Base-by-base conservation (phyloP, 257 asterid species). In the Leptodermis oblonga region DNA sequence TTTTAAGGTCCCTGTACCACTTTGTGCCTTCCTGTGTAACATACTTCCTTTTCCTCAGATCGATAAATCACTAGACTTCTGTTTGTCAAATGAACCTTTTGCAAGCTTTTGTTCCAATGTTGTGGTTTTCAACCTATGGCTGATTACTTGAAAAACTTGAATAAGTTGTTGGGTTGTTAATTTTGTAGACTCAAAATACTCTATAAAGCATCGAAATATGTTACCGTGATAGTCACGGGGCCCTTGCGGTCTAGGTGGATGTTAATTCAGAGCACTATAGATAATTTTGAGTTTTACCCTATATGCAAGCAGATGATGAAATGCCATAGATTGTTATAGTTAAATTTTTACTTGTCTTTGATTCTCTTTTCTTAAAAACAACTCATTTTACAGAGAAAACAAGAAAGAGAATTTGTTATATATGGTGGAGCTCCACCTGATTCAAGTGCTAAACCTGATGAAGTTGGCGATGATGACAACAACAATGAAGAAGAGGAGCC, bases 391-490 rank as follows among this genome's bases (percentile, higher is more conserved):
- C 86, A 94, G 99, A 87, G 97, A 71, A 94, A 87, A 80, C 43
- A 78, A 81, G 97, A 89, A 61, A 85, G 92, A 72, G 96, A 87
- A 10, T 82, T 84, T 74, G 97, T 76, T 66, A 34, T 76, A 48
- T 84, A 60, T 83, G 99, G 97, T 39, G 92, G 81, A 64, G 88
- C 87, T 76, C 81, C 79, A 31, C 85, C 95, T 39, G 85, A 81
- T 67, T 51, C 90, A 15, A 85, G 63, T 68, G 60, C 73, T 11
- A 83, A 23, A 68, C 77, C 69, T 46, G 83, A 67, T 45, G 87
- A 76, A 78, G 60, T 76, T 61, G 86, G 73, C 31, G 87, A 77
- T 67, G 86, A 78, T 45, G 41, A 17, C 15, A 89, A 81, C 45
- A 73, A 65, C 17, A 81, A 78, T 17, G 87, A 82, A 70, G 92